Base-by-base conservation (phyloP, 108 stramenopile genomes). In the Schizochytrium sp. region DNA sequence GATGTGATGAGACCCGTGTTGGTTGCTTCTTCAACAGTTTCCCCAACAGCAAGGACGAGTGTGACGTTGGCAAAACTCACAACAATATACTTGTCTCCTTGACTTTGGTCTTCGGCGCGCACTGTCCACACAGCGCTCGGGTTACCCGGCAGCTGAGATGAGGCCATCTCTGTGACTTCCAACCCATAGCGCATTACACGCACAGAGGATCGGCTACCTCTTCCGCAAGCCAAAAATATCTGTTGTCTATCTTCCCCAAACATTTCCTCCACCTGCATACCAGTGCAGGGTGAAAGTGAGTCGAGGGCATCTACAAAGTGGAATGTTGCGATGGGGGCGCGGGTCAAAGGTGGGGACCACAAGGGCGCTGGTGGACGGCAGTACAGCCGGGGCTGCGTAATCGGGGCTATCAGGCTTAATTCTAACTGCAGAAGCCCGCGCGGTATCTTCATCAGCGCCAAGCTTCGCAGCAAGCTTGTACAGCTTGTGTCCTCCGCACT, bases 31-130 rank as follows among this genome's bases (percentile, higher is more conserved):
- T 98, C 99, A 8, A 99, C 98, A 38, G 94, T 95, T 72, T 98
- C 98, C 28, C 98, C 99, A 46, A 98, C 94, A 61, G 95, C 95
- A 38, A 99, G 92, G 3, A 98, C 99, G 45, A 99, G 92, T 4
- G 98, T 98, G 41, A 97, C 97, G 92, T 98, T 98, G 17, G 96
- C 95, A 93, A 99, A 99, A 56, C 95, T 96, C 41, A 99, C 98
- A 28, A 99, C 97, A 88, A 99, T 98, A 93, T 95, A 98, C 76
- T 94, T 92, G 91, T 95, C 95, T 45, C 41, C 50, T 10, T 13
- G 15, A n/a, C 47, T 89, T 13, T 90, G 61, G 72, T 38, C 42
- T 7, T 92, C 91, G 61, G 93, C 96, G 40, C 95, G 94, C 69
- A 99, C 95, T 8, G 97, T 97, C 89, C 96, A 99, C 28, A 99